phyloP scores from a whole-genome alignment of 2,329 filamentous ascomycete species.

The Aspergillus thermomutatus region DNA sequence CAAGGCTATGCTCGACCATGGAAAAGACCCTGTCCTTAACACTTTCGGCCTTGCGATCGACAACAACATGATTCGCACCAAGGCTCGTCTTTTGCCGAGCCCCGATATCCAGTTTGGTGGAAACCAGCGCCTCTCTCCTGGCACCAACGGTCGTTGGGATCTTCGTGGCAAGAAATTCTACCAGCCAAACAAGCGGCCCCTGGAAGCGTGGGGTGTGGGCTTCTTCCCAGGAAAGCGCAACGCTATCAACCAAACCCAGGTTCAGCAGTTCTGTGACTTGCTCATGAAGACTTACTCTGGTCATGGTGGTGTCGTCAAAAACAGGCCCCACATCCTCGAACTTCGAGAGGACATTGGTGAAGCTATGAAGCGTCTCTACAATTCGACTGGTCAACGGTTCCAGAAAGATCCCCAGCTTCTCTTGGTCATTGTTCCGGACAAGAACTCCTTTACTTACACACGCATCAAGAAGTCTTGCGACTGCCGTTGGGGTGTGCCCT shows the following conservation, averaged over 20 bases:
- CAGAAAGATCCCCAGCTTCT: conserved; percentile 68
- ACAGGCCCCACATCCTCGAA: conserved; percentile 45
- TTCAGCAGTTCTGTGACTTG: conserved; percentile 54
- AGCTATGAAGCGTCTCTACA: conserved; percentile 56
- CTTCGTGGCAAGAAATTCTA: conserved; percentile 77
- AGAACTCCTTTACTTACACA: conserved; percentile 70
- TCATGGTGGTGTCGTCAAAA: conserved; percentile 58
- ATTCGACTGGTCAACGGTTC: conserved; percentile 52
- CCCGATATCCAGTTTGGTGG: conserved; percentile 69
- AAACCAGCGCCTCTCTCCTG: conserved; percentile 55
- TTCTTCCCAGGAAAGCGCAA: conserved; percentile 58
- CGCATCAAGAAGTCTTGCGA: conserved; percentile 88
- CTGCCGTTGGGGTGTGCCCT: conserved; percentile 76
- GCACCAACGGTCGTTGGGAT: conserved; percentile 76
- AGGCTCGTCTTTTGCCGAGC: conserved; percentile 67
- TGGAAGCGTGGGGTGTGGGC: conserved; percentile 74
- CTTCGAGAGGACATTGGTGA: conserved; percentile 47
- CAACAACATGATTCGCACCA: conserved; percentile 59
- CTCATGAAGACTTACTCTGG: conserved; percentile 60
- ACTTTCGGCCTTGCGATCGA: conserved; percentile 73
- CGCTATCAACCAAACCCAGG: conserved; percentile 40
- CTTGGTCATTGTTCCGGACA: conserved; percentile 71
- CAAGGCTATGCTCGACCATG: conserved; percentile 65
- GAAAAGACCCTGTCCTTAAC: conserved; percentile 64
- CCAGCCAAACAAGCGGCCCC: conserved; percentile 56